Conservation (phyloP, 2,329 filamentous ascomycete genomes). For the Ambrosiella cleistominuta region DNA sequence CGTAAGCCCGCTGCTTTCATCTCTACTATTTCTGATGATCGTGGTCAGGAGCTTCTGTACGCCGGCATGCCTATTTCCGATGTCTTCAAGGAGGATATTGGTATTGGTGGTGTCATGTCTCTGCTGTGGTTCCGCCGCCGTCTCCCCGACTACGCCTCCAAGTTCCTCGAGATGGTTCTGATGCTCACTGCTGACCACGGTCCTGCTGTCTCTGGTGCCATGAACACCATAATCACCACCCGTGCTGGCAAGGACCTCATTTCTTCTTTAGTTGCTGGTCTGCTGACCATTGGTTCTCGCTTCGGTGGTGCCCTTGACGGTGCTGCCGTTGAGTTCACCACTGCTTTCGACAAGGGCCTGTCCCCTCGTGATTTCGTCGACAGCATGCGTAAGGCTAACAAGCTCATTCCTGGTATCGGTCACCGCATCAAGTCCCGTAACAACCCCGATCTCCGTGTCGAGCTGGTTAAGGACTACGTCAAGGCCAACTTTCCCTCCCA, state of each 20-base stretch:
- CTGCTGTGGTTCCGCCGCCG: constrained; percentile 98
- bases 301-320: constrained; percentile 98
- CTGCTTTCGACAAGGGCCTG: constrained; percentile 93
- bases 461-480: constrained; percentile 98
- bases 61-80: constrained; percentile 99
- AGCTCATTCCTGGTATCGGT: constrained; percentile 97
- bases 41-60: constrained; percentile 97
- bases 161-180: constrained; percentile 99
- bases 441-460: constrained; percentile 98
- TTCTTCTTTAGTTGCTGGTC: constrained; percentile 84
- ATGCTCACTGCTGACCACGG: constrained; percentile 99
- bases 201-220: constrained; percentile 95
- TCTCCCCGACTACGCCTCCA: constrained; percentile 87
- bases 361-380: constrained; percentile 98
- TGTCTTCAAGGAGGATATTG: constrained; percentile 96
- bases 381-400: constrained; percentile 98
- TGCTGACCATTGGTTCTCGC: constrained; percentile 91
- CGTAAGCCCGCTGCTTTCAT: constrained; percentile 99
- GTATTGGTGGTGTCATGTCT: constrained; percentile 99
- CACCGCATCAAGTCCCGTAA: constrained; percentile 99
- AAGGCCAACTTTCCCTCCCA: constrained; percentile 91
- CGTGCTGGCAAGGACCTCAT: constrained; percentile 98
- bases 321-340: constrained; percentile 95
- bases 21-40: constrained; percentile 98
- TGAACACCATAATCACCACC: constrained; percentile 99